Conservation (phyloP, 345 rosid genomes). For the Sisymbrium altissimum region DNA sequence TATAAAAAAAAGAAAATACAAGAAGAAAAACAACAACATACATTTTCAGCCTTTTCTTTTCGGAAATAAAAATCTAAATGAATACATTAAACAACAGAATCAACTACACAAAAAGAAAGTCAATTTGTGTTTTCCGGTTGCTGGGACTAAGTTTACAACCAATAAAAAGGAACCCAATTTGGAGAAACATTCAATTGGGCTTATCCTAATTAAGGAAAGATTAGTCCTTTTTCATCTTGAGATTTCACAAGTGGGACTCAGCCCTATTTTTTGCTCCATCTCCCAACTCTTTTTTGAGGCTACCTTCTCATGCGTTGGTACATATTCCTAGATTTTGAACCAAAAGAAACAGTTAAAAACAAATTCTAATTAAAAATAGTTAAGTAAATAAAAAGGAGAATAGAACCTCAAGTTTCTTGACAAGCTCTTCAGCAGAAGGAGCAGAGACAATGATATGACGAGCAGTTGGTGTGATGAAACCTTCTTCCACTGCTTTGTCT, state of each 20-base stretch:
- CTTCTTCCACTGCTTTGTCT: constrained; percentile 82
- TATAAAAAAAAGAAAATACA: neutral
- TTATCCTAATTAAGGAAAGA: constrained; percentile 18
- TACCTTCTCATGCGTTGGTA: constrained; percentile 66
- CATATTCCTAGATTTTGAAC: constrained; percentile 51
- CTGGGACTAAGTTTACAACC: constrained; percentile 12
- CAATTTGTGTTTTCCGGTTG: neutral
- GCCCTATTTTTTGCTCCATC: constrained; percentile 47
- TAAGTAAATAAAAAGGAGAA: neutral
- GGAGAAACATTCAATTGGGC: constrained; percentile 13
- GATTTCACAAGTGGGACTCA: constrained; percentile 46
- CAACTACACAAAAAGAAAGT: constrained; percentile 24
- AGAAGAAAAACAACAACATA: neutral
- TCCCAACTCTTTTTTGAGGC: constrained; percentile 82
- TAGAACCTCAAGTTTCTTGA: constrained; percentile 66
- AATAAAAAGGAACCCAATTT: constrained; percentile 26
- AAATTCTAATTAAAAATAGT: neutral
- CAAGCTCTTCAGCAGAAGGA: constrained; percentile 57
- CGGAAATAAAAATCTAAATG: neutral
- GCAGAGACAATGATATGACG: constrained; percentile 79
- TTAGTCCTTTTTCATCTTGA: constrained; percentile 43
- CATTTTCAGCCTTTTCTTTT: constrained; percentile 1
- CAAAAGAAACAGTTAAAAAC: neutral
- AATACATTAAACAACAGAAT: constrained; percentile 20
- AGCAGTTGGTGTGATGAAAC: constrained; percentile 63